Base-by-base conservation (phyloP, 768 basidiomycete genomes). In the Serendipita sp. region DNA sequence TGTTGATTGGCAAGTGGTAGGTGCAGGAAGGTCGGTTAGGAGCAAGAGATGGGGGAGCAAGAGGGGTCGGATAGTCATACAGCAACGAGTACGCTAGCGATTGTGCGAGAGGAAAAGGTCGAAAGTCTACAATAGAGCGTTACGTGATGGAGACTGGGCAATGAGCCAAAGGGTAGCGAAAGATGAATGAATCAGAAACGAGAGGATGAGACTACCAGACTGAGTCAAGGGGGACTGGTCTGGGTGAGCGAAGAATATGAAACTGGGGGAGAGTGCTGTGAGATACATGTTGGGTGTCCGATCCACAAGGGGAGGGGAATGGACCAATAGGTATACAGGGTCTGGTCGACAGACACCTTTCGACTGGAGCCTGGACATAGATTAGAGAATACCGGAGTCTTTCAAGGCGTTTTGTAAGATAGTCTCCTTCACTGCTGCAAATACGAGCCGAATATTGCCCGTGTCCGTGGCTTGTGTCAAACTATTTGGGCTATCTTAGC, bases 361-460 rank as follows among this genome's bases (percentile, higher is more conserved):
- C 41, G 2, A 41, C 41, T 41, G 13, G 41, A 41, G 41, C 7
- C 13, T 41, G 13, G 41, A 5, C 41, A 41, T 41, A 51, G 30
- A 51, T 51, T 32, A 85, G 71, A 93, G 81, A 70, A 92, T 91
- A 65, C 90, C 90, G 0, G 85, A 87, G 70, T 92, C 90, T 71
- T 87, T 84, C 3, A 92, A 76, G 2, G 90, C 90, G 71, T 92
- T 92, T 74, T 90, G 88, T 64, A 93, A 72, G 64, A 94, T 92
- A n/a, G 92, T 93, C 75, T 94, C 92, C 75, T 92, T 92, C 53
- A 92, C 89, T 0, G 89, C 89, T 0, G 88, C 88, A 67, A 93
- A 92, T 16, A 92, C 88, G 1, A 92, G 76, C 62, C 80, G 75
- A 64, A 92, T 86, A 71, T 92, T 92, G 2, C 82, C 83, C 30